A percentile compares a stretch with the other conserved stretches of the same genome.
These are phyloP conservation scores for Aureobasidium namibiae DNA, from an alignment of 2,329 filamentous ascomycete species.

Conservation along the genomic window DNA sequence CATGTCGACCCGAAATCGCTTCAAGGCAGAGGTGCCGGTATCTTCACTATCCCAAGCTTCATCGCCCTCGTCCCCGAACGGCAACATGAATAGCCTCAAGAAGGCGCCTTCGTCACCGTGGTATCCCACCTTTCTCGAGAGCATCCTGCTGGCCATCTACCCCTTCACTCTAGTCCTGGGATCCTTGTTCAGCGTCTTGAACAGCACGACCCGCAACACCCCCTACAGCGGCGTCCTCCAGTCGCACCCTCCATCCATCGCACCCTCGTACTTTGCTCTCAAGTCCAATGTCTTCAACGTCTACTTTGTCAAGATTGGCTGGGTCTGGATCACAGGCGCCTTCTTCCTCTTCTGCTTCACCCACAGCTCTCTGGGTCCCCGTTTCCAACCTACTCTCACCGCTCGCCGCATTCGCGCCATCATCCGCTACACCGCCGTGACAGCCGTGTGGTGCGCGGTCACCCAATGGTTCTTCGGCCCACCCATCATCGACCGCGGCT, in stretches of 20 bases:
- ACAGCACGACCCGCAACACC: conserved; percentile 61
- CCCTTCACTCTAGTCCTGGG: conserved; percentile 72
- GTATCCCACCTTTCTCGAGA: conserved; percentile 63
- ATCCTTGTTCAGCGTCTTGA: conserved; percentile 69
- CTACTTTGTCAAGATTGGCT: conserved; percentile 90
- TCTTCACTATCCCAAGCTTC: background rate
- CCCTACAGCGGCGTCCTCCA: conserved; percentile 56
- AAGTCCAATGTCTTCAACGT: conserved; percentile 91
- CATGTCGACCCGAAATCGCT: conserved; percentile 3
- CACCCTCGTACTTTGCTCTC: conserved; percentile 82
- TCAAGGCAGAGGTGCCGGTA: background rate
- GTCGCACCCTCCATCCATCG: conserved; percentile 49
- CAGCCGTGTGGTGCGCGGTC: conserved; percentile 70
- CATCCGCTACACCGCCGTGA: conserved; percentile 63
- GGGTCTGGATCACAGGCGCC: conserved; percentile 78
- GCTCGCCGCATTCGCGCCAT: conserved; percentile 49
- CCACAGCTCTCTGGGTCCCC: conserved; percentile 51
- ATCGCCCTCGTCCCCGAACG: background rate
- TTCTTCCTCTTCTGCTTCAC: conserved; percentile 63
- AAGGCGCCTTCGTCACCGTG: conserved; percentile 40
- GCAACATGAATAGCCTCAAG: background rate
- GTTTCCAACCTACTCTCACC: conserved; percentile 31
- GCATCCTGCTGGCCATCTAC: conserved; percentile 59
- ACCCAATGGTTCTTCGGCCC: conserved; percentile 98
- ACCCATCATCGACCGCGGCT: conserved; percentile 79